phyloP scores from a whole-genome alignment of 495 filamentous ascomycete species.

The Daldinia grandis region DNA sequence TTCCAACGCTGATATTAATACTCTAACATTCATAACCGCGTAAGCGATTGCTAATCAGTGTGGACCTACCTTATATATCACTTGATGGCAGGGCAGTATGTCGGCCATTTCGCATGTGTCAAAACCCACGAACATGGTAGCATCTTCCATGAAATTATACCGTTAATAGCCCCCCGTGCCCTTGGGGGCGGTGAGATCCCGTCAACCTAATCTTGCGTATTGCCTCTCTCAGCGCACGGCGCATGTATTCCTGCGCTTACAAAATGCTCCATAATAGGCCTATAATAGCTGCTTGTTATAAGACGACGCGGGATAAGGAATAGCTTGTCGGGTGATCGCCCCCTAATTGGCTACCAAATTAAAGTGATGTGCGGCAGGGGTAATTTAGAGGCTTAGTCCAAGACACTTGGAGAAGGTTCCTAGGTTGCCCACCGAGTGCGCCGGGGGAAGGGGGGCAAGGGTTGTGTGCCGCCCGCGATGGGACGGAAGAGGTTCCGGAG shows the following conservation, averaged over 20 bases:
- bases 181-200: background rate
- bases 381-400: background rate
- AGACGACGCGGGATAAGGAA: background rate
- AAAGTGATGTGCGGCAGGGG: background rate
- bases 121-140: background rate
- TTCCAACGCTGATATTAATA: constrained; percentile 10
- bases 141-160: background rate
- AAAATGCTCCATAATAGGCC: constrained; percentile 20
- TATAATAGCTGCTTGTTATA: background rate
- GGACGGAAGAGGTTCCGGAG: background rate
- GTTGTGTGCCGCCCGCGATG: background rate
- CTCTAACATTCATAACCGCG: background rate
- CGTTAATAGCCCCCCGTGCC: background rate
- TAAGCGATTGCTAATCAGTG: constrained; percentile 36
- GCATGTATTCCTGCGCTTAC: constrained; percentile 20
- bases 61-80: background rate
- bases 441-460: background rate
- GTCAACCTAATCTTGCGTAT: background rate
- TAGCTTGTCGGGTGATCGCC: background rate
- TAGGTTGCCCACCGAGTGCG: background rate
- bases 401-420: constrained; percentile 3
- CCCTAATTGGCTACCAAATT: constrained; percentile 7
- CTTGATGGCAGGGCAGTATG: background rate
- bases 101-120: background rate
- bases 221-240: background rate